Evolutionary conservation across 176 grass and related monocot genomes (phyloP).

Genomic region (Rhynchospora breviuscula): DNA sequence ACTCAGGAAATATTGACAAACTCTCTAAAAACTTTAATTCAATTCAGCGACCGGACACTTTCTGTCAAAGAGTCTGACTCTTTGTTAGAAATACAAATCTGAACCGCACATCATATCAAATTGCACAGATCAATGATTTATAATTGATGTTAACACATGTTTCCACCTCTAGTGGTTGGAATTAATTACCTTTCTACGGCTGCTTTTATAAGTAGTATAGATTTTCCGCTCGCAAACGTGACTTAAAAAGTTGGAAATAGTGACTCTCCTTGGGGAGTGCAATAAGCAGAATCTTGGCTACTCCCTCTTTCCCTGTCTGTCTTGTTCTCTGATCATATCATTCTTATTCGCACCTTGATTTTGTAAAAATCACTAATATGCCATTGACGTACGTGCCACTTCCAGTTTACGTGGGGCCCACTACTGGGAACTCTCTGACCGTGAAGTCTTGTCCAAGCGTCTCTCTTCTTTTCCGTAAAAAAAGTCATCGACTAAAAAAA

Average conservation of each 20-base stretch:
- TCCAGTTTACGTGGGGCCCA: neutral
- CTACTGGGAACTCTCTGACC: neutral
- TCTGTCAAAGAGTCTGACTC: too few species aligned
- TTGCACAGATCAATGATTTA: too few species aligned
- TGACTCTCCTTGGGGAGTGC: neutral
- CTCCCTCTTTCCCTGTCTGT: neutral
- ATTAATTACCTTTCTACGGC: too few species aligned
- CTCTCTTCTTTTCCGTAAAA: neutral
- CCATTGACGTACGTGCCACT: neutral
- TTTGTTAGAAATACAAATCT: too few species aligned
- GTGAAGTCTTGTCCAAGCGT: neutral
- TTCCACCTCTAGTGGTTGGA: too few species aligned
- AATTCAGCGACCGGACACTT: too few species aligned
- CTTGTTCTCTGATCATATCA: neutral
- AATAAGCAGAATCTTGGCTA: slow-evolving; percentile 15
- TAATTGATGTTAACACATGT: too few species aligned
- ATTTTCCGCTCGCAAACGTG: too few species aligned
- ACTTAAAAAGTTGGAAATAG: neutral
- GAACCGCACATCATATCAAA: too few species aligned
- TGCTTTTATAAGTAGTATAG: too few species aligned
- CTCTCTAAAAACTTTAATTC: too few species aligned
- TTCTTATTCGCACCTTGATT: neutral
- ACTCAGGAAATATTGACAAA: too few species aligned
- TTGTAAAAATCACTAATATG: neutral
- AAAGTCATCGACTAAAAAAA: neutral